Percentiles rank a stretch among this genome's conserved stretches.
Evolutionary conservation across 1,139 yeast genomes (phyloP).

Genomic region (Geotrichum macrosporum): DNA sequence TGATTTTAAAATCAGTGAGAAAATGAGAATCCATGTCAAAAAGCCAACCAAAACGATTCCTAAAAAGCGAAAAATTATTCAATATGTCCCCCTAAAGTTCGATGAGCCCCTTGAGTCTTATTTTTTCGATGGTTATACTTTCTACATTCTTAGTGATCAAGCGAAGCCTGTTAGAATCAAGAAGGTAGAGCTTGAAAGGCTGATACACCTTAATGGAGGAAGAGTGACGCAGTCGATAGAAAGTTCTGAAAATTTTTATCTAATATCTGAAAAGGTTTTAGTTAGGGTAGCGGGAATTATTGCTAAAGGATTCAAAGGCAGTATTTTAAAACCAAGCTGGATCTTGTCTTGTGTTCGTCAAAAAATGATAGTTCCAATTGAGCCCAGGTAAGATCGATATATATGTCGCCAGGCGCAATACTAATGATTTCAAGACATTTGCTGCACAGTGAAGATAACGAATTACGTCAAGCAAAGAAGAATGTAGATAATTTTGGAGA

Average conservation of each 20-base stretch:
- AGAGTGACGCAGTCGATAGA: constrained; percentile 23
- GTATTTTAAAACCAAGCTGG: constrained; percentile 68
- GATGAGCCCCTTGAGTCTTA: constrained; percentile 19
- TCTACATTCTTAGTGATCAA: constrained; percentile 32
- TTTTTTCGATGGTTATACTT: constrained; percentile 28
- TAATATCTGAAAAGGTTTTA: constrained; percentile 49
- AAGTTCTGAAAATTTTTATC: constrained; percentile 31
- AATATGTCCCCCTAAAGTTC: constrained; percentile 13
- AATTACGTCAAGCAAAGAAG: constrained; percentile 21
- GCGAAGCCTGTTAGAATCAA: constrained; percentile 27
- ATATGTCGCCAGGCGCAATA: too few relatives aligned
- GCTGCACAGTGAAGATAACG: constrained; percentile 21
- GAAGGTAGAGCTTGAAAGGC: constrained; percentile 28
- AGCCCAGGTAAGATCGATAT: constrained; percentile 58
- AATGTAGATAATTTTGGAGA: constrained; percentile 36
- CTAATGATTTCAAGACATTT: constrained; percentile 19
- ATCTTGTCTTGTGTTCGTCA: constrained; percentile 57
- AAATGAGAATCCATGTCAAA: constrained; percentile 10
- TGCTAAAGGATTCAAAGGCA: constrained; percentile 45
- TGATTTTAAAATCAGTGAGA: constrained; percentile 10
- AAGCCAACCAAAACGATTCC: constrained; percentile 17
- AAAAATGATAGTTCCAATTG: constrained; percentile 48
- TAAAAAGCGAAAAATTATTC: constrained; percentile 14
- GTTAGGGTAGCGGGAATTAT: constrained; percentile 44
- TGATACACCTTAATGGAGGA: constrained; percentile 36